Conservation (phyloP, 2,329 filamentous ascomycete genomes). For the Pseudocercospora macadamiae region DNA sequence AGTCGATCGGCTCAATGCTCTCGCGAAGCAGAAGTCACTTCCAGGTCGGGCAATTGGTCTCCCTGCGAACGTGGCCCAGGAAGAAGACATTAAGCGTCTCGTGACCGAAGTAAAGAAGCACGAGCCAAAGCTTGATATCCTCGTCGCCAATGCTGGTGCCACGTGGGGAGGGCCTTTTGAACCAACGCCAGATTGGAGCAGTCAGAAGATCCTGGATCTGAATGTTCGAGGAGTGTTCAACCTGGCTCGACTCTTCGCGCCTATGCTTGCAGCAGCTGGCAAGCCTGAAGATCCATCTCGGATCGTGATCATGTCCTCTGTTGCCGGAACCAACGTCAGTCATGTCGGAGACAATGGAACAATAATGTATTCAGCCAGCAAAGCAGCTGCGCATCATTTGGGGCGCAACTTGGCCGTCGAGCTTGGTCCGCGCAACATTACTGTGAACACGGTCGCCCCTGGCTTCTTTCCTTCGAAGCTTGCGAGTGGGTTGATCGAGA, state of each 20-base stretch:
- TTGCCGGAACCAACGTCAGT: slow-evolving; percentile 76
- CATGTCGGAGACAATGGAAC: slow-evolving; percentile 71
- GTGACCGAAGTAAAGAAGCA: slow-evolving; percentile 70
- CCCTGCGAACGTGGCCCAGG: slow-evolving; percentile 75
- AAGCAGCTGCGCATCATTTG: slow-evolving; percentile 84
- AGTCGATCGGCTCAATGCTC: slow-evolving; percentile 74
- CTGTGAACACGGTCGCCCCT: slow-evolving; percentile 71
- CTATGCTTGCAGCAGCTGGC: slow-evolving; percentile 68
- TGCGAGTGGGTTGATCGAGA: slow-evolving; percentile 72
- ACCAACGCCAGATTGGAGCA: slow-evolving; percentile 75
- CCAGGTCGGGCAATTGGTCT: slow-evolving; percentile 71
- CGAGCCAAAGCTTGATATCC: slow-evolving; percentile 78
- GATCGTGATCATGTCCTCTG: slow-evolving; percentile 80
- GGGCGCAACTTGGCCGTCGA: slow-evolving; percentile 80
- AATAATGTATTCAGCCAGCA: slow-evolving; percentile 80
- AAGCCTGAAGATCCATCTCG: slow-evolving; percentile 68
- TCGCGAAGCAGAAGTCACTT: slow-evolving; percentile 64
- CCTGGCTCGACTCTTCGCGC: slow-evolving; percentile 59
- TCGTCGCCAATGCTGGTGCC: slow-evolving; percentile 89
- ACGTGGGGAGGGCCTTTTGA: slow-evolving; percentile 86
- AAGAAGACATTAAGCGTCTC: slow-evolving; percentile 71
- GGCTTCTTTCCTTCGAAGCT: slow-evolving; percentile 70
- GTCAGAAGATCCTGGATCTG: slow-evolving; percentile 85
- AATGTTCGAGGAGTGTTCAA: slow-evolving; percentile 86
- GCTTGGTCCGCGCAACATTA: slow-evolving; percentile 75